Percentiles rank a stretch among this genome's conserved stretches.
phyloP scores from a whole-genome alignment of 441 rosid species.

The Pelargonium fulgidum region DNA sequence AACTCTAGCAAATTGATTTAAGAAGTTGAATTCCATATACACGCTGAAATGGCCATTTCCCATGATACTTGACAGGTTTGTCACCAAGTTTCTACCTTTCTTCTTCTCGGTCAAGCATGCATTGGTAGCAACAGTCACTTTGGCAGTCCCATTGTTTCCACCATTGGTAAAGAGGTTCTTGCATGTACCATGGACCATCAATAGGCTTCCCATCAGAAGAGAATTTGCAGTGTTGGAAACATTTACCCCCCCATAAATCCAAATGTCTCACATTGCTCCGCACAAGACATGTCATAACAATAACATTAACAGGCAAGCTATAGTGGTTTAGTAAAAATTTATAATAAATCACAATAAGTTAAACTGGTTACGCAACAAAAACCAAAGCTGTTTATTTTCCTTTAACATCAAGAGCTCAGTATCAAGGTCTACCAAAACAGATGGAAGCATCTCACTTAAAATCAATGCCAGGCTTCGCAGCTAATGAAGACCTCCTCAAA shows the following conservation, averaged over 20 bases:
- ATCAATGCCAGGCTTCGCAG: no score
- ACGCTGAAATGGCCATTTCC: slow-evolving; percentile 58
- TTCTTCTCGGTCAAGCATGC: slow-evolving; percentile 60
- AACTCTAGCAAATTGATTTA: slow-evolving; percentile 4
- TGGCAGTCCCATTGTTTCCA: slow-evolving; percentile 74
- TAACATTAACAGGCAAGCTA: background rate
- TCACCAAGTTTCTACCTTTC: slow-evolving; percentile 44
- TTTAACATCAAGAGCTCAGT: no score
- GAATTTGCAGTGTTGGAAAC: slow-evolving; percentile 59
- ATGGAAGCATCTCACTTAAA: background rate
- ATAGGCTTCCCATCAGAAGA: slow-evolving; percentile 60
- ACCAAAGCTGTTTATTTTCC: background rate
- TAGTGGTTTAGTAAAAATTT: background rate
- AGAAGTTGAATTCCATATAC: slow-evolving; percentile 52
- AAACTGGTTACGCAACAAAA: background rate
- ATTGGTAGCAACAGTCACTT: slow-evolving; percentile 52
- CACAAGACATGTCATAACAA: slow-evolving; percentile 50
- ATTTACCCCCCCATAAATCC: slow-evolving; percentile 62
- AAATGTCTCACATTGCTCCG: slow-evolving; percentile 62
- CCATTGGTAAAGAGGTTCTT: slow-evolving; percentile 53
- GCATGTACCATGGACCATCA: slow-evolving; percentile 62
- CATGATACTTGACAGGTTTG: slow-evolving; percentile 50
- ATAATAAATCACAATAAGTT: background rate
- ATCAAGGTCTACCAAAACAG: background rate
- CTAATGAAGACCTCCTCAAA: background rate